A percentile compares a stretch with the other conserved stretches of the same genome.
Evolutionary conservation across 768 basidiomycete genomes (phyloP).

Genomic region (Podaxis pistillaris): DNA sequence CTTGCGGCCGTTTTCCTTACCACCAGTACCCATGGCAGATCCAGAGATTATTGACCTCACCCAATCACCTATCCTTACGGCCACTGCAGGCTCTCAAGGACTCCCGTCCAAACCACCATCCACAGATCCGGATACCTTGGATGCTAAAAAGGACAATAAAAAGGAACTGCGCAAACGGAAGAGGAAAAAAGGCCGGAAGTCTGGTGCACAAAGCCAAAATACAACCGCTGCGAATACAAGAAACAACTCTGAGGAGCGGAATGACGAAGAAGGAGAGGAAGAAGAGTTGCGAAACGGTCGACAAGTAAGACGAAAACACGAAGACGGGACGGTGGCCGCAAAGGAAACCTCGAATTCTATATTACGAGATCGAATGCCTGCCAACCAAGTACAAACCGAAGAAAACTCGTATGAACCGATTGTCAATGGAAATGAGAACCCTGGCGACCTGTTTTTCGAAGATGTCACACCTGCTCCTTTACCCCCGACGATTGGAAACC

Average conservation of each 20-base stretch:
- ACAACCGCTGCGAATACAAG: slow-evolving; percentile 18
- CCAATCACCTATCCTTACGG: slow-evolving; percentile 9
- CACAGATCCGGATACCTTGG: not conserved
- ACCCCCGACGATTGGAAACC: slow-evolving; percentile 23
- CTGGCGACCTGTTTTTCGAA: slow-evolving; percentile 42
- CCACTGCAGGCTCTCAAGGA: not conserved
- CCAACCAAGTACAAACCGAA: not conserved
- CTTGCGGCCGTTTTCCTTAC: not conserved
- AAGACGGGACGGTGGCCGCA: not conserved
- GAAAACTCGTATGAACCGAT: not conserved
- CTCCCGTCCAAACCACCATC: not conserved
- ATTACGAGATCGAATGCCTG: not conserved
- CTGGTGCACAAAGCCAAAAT: slow-evolving; percentile 18
- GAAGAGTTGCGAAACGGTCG: not conserved
- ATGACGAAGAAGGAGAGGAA: slow-evolving; percentile 15
- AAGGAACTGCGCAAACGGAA: slow-evolving; percentile 21
- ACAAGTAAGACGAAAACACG: slow-evolving; percentile 15
- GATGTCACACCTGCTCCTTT: slow-evolving; percentile 44
- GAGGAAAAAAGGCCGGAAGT: slow-evolving; percentile 25
- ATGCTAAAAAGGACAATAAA: slow-evolving; percentile 2
- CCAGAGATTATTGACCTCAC: slow-evolving; percentile 36
- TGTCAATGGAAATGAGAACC: slow-evolving; percentile 2
- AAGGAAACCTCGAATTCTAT: not conserved
- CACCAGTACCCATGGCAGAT: not conserved
- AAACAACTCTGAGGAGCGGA: slow-evolving; percentile 19